Percentiles rank a stretch among this genome's conserved stretches.
Conservation (phyloP, 2,329 filamentous ascomycete species). For the Phyllosticta citriasiana region DNA sequence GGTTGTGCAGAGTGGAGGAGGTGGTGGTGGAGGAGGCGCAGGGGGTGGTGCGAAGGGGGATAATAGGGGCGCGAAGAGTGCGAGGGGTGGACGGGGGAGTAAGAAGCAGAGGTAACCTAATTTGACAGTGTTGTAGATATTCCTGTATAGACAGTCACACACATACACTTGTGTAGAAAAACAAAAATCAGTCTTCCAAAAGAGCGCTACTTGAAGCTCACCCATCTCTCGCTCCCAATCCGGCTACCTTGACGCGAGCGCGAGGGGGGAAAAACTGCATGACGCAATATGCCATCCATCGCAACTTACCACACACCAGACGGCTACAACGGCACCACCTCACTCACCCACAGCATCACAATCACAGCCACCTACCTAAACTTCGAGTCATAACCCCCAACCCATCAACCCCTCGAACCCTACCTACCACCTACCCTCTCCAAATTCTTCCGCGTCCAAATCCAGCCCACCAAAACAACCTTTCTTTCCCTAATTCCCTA, state of each 20-base stretch:
- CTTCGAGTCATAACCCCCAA: background rate
- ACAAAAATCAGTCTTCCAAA: background rate
- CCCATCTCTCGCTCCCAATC: background rate
- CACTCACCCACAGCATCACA: too few species aligned
- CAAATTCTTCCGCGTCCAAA: too few species aligned
- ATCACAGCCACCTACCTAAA: background rate
- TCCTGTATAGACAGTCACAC: background rate
- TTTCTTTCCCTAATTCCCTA: background rate
- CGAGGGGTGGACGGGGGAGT: conserved; percentile 21
- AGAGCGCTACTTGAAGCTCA: background rate
- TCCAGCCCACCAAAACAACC: too few species aligned
- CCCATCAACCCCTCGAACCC: background rate
- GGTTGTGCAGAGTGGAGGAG: conserved; percentile 55
- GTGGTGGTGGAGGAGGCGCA: conserved; percentile 12
- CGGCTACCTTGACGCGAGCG: background rate
- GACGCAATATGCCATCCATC: too few species aligned
- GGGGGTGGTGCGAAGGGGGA: conserved; percentile 17
- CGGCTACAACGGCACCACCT: background rate
- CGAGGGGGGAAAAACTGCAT: too few species aligned
- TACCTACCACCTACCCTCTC: background rate
- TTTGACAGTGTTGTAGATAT: background rate
- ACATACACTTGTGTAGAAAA: background rate
- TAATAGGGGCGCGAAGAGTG: conserved; percentile 19
- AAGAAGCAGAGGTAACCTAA: conserved; percentile 21
- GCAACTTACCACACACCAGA: too few species aligned